These are phyloP conservation scores for Domatiomyces catenatus DNA, from an alignment of 2,329 filamentous ascomycete genomes.

Conservation along the genomic window DNA sequence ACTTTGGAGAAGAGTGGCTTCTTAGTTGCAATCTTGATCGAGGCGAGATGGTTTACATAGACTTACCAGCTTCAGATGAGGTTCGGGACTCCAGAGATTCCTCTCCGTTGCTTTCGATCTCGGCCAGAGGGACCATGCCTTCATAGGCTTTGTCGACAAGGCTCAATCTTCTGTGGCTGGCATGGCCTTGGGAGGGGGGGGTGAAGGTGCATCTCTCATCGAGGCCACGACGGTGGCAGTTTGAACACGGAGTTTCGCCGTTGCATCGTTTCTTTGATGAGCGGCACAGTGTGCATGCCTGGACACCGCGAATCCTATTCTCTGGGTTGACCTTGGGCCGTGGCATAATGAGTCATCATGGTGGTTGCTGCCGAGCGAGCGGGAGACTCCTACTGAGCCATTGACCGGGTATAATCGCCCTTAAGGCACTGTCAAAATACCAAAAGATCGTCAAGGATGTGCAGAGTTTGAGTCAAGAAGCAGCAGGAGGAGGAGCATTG, in stretches of 20 bases:
- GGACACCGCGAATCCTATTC: conserved; percentile 35
- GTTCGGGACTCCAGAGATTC: neutral
- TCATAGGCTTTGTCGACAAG: neutral
- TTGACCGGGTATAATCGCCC: neutral
- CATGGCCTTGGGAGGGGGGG: neutral
- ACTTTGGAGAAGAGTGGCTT: neutral
- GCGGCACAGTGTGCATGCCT: conserved; percentile 36
- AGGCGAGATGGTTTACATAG: neutral
- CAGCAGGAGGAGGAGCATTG: no score
- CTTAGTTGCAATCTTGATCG: neutral
- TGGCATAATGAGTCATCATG: conserved; percentile 27
- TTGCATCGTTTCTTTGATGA: conserved; percentile 38
- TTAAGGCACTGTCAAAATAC: no score
- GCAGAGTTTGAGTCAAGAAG: neutral
- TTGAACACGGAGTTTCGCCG: conserved; percentile 33
- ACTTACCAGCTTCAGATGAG: neutral
- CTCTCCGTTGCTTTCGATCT: neutral
- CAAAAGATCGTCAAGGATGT: neutral
- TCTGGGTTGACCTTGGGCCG: conserved; percentile 37
- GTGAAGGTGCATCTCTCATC: neutral
- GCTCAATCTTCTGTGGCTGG: neutral
- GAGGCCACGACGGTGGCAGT: conserved; percentile 23
- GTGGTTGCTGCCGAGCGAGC: neutral
- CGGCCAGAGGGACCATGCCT: neutral
- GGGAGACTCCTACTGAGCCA: no score